Evolutionary conservation across 768 basidiomycete species (phyloP).

Genomic region (Podaxis carcinomalis): DNA sequence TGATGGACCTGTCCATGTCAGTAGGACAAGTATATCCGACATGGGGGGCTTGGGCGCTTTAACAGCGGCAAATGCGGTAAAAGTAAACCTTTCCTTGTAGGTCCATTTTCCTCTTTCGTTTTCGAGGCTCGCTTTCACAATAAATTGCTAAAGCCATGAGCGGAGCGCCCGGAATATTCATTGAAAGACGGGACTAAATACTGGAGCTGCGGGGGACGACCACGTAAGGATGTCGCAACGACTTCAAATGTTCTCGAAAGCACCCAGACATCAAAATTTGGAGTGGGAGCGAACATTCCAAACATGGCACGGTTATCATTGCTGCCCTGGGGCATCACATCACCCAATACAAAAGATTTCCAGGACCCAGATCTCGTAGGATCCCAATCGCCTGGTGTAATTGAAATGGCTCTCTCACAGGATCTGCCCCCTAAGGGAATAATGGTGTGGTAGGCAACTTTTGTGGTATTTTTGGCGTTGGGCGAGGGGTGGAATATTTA

Average conservation of each 20-base stretch:
- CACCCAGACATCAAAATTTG: constrained; percentile 4
- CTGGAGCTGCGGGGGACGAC: background rate
- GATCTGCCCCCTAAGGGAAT: background rate
- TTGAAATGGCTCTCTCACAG: too few relatives aligned
- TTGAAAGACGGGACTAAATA: background rate
- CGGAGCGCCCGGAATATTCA: too few relatives aligned
- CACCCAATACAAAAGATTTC: background rate
- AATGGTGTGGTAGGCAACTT: background rate
- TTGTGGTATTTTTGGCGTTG: background rate
- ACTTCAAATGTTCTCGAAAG: background rate
- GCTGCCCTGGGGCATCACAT: background rate
- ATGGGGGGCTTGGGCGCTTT: background rate
- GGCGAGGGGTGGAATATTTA: background rate
- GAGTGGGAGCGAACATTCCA: background rate
- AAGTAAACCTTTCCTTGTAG: background rate
- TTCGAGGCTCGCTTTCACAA: background rate
- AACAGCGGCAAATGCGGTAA: background rate
- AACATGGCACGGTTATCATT: background rate
- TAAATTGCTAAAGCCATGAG: background rate
- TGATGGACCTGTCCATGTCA: background rate
- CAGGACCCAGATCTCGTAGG: background rate
- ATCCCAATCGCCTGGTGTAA: background rate
- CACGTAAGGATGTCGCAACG: background rate
- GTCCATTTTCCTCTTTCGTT: too few relatives aligned
- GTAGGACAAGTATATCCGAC: background rate